These are phyloP conservation scores for Calycina marina DNA, from an alignment of 2,329 filamentous ascomycete species.

Conservation along the genomic window DNA sequence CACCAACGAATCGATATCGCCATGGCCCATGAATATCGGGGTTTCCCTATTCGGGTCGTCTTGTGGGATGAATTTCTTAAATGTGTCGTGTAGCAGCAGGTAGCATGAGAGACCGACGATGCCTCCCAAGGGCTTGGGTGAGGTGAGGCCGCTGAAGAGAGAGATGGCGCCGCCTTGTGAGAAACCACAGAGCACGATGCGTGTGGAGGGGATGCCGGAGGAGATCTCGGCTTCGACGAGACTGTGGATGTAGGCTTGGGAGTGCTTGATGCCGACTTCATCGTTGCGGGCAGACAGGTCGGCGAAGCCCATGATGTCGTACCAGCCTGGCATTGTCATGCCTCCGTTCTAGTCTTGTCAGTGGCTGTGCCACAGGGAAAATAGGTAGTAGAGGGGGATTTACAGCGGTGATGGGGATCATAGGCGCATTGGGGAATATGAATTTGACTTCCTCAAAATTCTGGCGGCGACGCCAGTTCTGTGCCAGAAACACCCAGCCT, in stretches of 20 bases:
- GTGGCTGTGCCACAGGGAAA: neutral
- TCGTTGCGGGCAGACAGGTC: constrained; percentile 40
- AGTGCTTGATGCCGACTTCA: constrained; percentile 58
- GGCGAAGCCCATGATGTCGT: constrained; percentile 32
- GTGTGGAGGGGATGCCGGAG: constrained; percentile 63
- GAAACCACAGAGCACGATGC: constrained; percentile 78
- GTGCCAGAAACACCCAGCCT: constrained; percentile 69
- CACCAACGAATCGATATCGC: constrained; percentile 63
- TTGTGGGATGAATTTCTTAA: constrained; percentile 38
- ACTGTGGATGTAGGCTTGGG: constrained; percentile 59
- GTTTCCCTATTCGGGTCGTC: constrained; percentile 56
- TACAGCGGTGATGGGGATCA: constrained; percentile 73
- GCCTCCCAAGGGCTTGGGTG: constrained; percentile 61
- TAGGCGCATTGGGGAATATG: constrained; percentile 81
- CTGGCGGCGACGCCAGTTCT: constrained; percentile 70
- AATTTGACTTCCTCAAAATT: constrained; percentile 86
- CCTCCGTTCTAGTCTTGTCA: constrained; percentile 46
- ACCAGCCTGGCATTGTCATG: constrained; percentile 77
- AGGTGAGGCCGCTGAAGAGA: constrained; percentile 64
- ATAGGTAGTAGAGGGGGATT: constrained; percentile 1
- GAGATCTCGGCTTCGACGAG: constrained; percentile 72
- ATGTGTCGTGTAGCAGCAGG: constrained; percentile 52
- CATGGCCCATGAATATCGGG: constrained; percentile 80
- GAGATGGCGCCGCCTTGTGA: constrained; percentile 81
- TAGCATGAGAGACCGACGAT: constrained; percentile 79